Evolutionary conservation across 805 yeast species (phyloP).

Genomic region (Candida succiphila): DNA sequence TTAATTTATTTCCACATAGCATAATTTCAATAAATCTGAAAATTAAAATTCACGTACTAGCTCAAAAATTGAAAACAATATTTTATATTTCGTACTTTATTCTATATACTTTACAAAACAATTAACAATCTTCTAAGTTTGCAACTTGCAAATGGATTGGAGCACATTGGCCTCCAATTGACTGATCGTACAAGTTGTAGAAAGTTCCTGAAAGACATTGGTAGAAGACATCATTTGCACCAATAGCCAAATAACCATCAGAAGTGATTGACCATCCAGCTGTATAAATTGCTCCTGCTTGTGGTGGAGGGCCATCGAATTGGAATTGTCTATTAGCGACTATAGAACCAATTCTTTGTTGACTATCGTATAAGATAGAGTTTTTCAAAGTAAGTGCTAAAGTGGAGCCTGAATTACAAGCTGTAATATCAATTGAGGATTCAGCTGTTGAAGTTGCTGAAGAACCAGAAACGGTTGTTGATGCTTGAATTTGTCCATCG

Average conservation of each 20-base stretch:
- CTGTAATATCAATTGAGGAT: conserved; percentile 11
- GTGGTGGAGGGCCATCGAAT: conserved; percentile 59
- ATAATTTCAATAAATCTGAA: too few relatives aligned
- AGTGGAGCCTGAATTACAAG: conserved; percentile 27
- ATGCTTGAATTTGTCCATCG: conserved; percentile 14
- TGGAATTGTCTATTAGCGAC: conserved; percentile 58
- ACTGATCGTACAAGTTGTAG: conserved; percentile 48
- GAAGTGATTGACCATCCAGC: conserved; percentile 38
- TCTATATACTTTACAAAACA: too few relatives aligned
- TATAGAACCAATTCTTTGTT: conserved; percentile 47
- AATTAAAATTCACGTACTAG: too few relatives aligned
- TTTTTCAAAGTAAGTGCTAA: conserved; percentile 33
- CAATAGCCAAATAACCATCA: conserved; percentile 40
- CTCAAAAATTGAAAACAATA: too few relatives aligned
- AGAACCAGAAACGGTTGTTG: conserved; percentile 9
- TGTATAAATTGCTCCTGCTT: conserved; percentile 46
- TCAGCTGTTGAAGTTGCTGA: conserved; percentile 16
- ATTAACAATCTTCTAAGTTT: conserved; percentile 27
- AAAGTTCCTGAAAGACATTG: conserved; percentile 47
- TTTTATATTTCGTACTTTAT: too few relatives aligned
- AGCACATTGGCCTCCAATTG: conserved; percentile 35
- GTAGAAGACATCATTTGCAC: conserved; percentile 36
- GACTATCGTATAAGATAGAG: conserved; percentile 33
- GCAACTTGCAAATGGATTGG: conserved; percentile 34
- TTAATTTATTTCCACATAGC: too few relatives aligned